These are phyloP conservation scores for Phellinidium pouzarii DNA, from an alignment of 1,284 basidiomycete species.

Conservation along the genomic window DNA sequence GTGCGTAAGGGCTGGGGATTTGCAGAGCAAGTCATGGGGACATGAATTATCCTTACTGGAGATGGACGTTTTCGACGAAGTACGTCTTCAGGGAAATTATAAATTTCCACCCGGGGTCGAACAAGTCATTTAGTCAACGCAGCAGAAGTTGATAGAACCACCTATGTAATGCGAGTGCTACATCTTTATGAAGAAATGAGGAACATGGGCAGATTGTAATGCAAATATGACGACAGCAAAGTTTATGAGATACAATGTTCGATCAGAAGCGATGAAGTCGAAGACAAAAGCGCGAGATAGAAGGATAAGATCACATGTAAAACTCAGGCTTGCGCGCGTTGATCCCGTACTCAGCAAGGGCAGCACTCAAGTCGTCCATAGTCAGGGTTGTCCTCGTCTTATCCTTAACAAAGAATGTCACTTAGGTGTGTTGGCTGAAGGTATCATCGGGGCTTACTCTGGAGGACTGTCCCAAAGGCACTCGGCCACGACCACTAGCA, in stretches of 20 bases:
- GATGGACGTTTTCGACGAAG: constrained; percentile 80
- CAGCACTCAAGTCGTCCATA: constrained; percentile 94
- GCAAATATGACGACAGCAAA: background rate
- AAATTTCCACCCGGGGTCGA: constrained; percentile 42
- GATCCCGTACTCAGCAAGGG: constrained; percentile 92
- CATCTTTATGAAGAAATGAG: background rate
- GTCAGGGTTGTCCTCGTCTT: constrained; percentile 94
- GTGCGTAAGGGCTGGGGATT: constrained; percentile 68
- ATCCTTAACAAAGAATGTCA: constrained; percentile 44
- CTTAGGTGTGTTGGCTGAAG: background rate
- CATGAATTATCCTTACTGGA: constrained; percentile 71
- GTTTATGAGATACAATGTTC: background rate
- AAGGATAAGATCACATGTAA: constrained; percentile 50
- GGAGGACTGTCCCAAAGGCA: constrained; percentile 47
- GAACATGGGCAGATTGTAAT: background rate
- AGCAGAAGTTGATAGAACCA: background rate
- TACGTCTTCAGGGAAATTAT: constrained; percentile 48
- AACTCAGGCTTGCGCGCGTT: constrained; percentile 91
- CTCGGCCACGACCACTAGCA: constrained; percentile 54
- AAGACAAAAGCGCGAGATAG: background rate
- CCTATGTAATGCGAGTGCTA: background rate
- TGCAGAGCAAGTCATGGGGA: constrained; percentile 69
- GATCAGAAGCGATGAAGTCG: background rate
- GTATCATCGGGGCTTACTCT: constrained; percentile 40
- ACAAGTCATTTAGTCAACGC: constrained; percentile 28